phyloP scores from a whole-genome alignment of 1,284 basidiomycete genomes.

The Agroathelia rolfsii region DNA sequence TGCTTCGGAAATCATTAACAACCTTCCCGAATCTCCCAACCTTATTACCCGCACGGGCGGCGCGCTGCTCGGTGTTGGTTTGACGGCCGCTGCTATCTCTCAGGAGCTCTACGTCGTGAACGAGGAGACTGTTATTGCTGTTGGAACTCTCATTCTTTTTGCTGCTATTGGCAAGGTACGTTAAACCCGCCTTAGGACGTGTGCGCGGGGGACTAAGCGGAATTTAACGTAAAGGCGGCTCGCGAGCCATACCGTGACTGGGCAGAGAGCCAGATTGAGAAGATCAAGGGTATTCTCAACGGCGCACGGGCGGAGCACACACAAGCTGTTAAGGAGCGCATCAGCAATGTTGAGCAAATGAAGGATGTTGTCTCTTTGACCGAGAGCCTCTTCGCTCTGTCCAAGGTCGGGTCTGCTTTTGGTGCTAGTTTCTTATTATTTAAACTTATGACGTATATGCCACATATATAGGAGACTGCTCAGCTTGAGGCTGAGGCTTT shows the following conservation, averaged over 20 bases:
- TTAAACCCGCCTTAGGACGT: conserved; percentile 6
- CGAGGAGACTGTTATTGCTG: conserved; percentile 82
- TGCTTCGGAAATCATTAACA: conserved; percentile 86
- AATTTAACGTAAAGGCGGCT: conserved; percentile 32
- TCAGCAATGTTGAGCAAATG: conserved; percentile 85
- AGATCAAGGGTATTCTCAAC: conserved; percentile 79
- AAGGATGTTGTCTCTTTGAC: conserved; percentile 91
- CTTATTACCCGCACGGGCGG: conserved; percentile 93
- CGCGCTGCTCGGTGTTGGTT: conserved; percentile 84
- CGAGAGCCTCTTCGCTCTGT: conserved; percentile 83
- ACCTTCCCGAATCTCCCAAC: conserved; percentile 81
- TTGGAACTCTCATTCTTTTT: conserved; percentile 83
- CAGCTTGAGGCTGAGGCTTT: conserved; percentile 87
- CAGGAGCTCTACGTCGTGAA: conserved; percentile 97
- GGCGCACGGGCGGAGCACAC: conserved; percentile 85
- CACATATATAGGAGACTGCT: conserved; percentile 70
- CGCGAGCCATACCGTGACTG: conserved; percentile 88
- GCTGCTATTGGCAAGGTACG: conserved; percentile 76
- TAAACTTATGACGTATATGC: conserved; percentile 2
- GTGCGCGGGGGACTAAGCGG: not conserved
- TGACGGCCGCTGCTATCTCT: conserved; percentile 89
- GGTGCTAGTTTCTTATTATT: not conserved
- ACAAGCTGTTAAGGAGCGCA: conserved; percentile 87
- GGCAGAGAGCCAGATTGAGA: conserved; percentile 82
- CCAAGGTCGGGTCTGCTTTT: conserved; percentile 55